Evolutionary conservation across 2,329 filamentous ascomycete genomes (phyloP).

Genomic region (Samsoniella hepiali): DNA sequence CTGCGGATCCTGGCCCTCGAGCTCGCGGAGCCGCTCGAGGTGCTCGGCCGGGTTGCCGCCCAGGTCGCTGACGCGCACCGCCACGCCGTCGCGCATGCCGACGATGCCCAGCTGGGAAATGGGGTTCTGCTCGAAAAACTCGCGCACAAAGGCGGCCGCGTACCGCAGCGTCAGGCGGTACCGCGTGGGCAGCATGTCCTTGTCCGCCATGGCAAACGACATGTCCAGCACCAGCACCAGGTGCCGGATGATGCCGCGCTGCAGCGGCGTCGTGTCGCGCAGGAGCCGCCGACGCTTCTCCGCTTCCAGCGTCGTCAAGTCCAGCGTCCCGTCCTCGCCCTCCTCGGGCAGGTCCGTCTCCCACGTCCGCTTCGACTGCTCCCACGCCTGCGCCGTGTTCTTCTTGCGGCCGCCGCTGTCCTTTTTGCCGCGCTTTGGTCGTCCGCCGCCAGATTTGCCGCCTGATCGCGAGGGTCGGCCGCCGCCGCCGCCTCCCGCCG

Average conservation of each 20-base stretch:
- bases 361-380: slow-evolving; percentile 65
- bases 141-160: slow-evolving; percentile 81
- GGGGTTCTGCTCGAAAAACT: slow-evolving; percentile 98
- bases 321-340: slow-evolving; percentile 74
- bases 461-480: slow-evolving; percentile 26
- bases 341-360: slow-evolving; percentile 67
- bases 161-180: slow-evolving; percentile 80
- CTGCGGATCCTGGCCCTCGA: slow-evolving; percentile 65
- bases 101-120: slow-evolving; percentile 93
- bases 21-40: slow-evolving; percentile 67
- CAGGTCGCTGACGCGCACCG: slow-evolving; percentile 81
- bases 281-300: slow-evolving; percentile 77
- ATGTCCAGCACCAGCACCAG: slow-evolving; percentile 87
- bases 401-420: slow-evolving; percentile 23
- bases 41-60: slow-evolving; percentile 89
- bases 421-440: slow-evolving; percentile 15
- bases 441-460: slow-evolving; percentile 22
- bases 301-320: slow-evolving; percentile 75
- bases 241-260: slow-evolving; percentile 97
- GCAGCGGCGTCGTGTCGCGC: slow-evolving; percentile 90
- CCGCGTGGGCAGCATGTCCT: slow-evolving; percentile 86
- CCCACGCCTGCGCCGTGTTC: slow-evolving; percentile 56
- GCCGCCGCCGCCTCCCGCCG: slow-evolving; percentile 25
- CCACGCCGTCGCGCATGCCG: slow-evolving; percentile 89
- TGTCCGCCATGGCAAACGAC: slow-evolving; percentile 90